Evolutionary conservation across 2,329 filamentous ascomycete genomes (phyloP).

Genomic region (Sporothrix protearum): DNA sequence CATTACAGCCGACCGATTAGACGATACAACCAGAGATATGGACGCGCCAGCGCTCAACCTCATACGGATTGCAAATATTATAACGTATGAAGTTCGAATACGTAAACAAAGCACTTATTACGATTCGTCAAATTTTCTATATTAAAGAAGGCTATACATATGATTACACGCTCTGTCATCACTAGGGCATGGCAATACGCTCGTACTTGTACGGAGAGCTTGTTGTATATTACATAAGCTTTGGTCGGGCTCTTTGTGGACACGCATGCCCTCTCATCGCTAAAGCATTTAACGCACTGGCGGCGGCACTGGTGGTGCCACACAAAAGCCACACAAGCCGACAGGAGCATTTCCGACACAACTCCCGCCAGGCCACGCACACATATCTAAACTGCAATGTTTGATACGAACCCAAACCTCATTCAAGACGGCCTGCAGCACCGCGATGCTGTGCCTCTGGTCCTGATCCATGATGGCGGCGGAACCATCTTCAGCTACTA

Average conservation of each 20-base stretch:
- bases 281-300: neutral
- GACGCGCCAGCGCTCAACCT: neutral
- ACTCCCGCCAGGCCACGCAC: neutral
- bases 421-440: conserved; percentile 28
- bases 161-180: too few relatives aligned
- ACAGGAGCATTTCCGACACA: neutral
- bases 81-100: too few relatives aligned
- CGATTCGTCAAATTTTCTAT: neutral
- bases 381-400: conserved; percentile 23
- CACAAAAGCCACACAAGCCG: neutral
- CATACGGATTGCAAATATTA: neutral
- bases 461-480: conserved; percentile 60
- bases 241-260: neutral
- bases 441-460: conserved; percentile 42
- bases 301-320: neutral
- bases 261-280: neutral
- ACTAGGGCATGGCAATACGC: too few relatives aligned
- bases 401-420: conserved; percentile 28
- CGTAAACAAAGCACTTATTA: too few relatives aligned
- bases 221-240: neutral
- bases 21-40: too few relatives aligned
- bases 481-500: conserved; percentile 58
- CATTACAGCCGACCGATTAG: too few relatives aligned
- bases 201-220: neutral
- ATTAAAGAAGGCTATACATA: neutral